Conservation (phyloP, 192 early-diverging fungal genomes). For the Coemansia reversa region DNA sequence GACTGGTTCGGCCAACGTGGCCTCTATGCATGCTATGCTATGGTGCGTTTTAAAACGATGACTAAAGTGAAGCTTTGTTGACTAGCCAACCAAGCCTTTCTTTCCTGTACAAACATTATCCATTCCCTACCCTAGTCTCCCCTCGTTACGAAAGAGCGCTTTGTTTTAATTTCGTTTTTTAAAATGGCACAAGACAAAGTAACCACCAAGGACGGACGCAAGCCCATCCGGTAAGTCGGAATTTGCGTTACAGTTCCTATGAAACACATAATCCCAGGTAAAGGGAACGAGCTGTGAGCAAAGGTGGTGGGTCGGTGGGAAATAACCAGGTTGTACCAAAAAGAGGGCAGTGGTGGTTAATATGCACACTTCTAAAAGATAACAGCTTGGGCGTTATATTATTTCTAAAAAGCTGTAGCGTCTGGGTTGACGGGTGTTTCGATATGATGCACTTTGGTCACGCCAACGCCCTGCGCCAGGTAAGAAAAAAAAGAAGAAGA, state of each 20-base stretch:
- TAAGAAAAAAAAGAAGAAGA: slow-evolving; percentile 24
- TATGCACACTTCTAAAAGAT: neutral
- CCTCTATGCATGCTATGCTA: neutral
- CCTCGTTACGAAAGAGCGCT: neutral
- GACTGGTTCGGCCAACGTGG: neutral
- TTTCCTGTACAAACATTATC: slow-evolving; percentile 3
- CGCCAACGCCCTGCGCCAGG: slow-evolving; percentile 94
- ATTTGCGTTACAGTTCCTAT: neutral
- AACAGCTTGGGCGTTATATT: neutral
- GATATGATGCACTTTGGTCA: slow-evolving; percentile 98
- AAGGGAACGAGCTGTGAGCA: neutral
- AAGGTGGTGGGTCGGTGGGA: neutral
- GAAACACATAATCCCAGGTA: neutral
- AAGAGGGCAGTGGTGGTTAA: neutral
- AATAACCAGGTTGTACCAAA: neutral
- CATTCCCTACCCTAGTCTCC: neutral
- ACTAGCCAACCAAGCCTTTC: neutral
- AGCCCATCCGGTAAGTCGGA: slow-evolving; percentile 49
- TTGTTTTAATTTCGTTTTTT: neutral
- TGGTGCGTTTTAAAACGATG: neutral
- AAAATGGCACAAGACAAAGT: slow-evolving; percentile 10
- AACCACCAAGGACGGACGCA: slow-evolving; percentile 28
- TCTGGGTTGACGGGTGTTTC: slow-evolving; percentile 95
- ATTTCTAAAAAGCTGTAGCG: slow-evolving; percentile 18
- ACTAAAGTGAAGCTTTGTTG: neutral